phyloP scores from a whole-genome alignment of 495 filamentous ascomycete species.

The Podospora conica region DNA sequence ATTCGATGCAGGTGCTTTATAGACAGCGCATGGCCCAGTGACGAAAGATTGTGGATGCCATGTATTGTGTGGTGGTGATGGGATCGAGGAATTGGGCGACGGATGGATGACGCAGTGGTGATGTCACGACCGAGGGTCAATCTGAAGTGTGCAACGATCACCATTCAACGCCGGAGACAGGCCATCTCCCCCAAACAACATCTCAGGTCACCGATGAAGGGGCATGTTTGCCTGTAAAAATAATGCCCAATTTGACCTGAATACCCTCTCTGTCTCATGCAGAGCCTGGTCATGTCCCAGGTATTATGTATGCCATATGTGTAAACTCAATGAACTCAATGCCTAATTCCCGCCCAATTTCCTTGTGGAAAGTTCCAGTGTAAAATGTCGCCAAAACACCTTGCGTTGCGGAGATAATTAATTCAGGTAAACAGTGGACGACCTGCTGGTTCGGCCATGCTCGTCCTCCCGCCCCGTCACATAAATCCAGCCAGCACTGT shows the following conservation, averaged over 20 bases:
- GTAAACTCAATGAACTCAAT: not conserved
- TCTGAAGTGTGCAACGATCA: not conserved
- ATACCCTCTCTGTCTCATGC: not conserved
- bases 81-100: not conserved
- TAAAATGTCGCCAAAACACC: not conserved
- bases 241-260: too few relatives aligned
- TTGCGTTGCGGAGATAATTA: not conserved
- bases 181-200: not conserved
- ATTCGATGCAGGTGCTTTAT: not conserved
- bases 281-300: not conserved
- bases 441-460: not conserved
- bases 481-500: slow-evolving; percentile 20
- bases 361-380: not conserved
- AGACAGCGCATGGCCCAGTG: not conserved
- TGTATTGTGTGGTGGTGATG: not conserved
- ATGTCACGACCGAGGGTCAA: not conserved
- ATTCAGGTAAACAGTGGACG: not conserved
- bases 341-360: not conserved
- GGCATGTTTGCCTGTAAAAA: not conserved
- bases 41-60: not conserved
- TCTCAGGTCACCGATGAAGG: not conserved
- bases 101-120: not conserved
- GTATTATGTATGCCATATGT: not conserved
- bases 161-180: not conserved
- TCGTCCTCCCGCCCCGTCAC: not conserved